phyloP scores from a whole-genome alignment of 495 filamentous ascomycete genomes.

The Aspergillus avenaceus region DNA sequence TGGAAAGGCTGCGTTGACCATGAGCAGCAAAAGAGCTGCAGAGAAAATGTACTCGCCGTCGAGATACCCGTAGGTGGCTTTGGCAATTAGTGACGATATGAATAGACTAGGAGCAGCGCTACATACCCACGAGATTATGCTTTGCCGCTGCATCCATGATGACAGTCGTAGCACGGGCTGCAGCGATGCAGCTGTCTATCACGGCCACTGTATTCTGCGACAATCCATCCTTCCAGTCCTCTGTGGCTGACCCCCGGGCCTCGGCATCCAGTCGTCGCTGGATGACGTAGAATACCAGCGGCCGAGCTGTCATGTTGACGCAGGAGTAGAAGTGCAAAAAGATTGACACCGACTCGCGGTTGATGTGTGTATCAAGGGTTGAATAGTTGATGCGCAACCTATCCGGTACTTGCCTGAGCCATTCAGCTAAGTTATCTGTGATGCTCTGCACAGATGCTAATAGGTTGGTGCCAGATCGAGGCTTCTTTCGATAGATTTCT shows the following conservation, averaged over 20 bases:
- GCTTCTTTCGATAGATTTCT: slow-evolving; percentile 45
- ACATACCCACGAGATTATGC: slow-evolving; percentile 41
- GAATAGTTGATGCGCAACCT: slow-evolving; percentile 41
- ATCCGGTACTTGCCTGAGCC: slow-evolving; percentile 37
- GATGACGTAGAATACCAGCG: slow-evolving; percentile 47
- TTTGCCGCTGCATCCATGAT: slow-evolving; percentile 45
- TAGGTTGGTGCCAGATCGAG: slow-evolving; percentile 37
- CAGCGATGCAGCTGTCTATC: slow-evolving; percentile 44
- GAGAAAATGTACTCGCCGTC: slow-evolving; percentile 48
- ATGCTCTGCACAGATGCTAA: slow-evolving; percentile 44
- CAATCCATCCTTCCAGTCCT: slow-evolving; percentile 40
- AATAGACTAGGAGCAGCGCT: neutral
- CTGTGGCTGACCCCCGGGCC: slow-evolving; percentile 14
- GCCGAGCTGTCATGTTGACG: slow-evolving; percentile 48
- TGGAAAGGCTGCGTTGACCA: slow-evolving; percentile 48
- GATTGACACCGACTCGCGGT: slow-evolving; percentile 43
- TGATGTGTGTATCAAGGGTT: slow-evolving; percentile 29
- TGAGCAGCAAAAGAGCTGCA: slow-evolving; percentile 44
- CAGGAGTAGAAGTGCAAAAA: slow-evolving; percentile 49
- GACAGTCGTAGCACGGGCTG: slow-evolving; percentile 41
- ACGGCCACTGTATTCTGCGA: slow-evolving; percentile 39
- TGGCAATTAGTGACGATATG: neutral
- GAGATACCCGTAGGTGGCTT: slow-evolving; percentile 49
- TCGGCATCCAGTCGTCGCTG: slow-evolving; percentile 36
- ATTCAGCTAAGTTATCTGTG: slow-evolving; percentile 36